These are phyloP conservation scores for Quercus suber DNA, from an alignment of 306 rosid genomes.

Conservation along the genomic window DNA sequence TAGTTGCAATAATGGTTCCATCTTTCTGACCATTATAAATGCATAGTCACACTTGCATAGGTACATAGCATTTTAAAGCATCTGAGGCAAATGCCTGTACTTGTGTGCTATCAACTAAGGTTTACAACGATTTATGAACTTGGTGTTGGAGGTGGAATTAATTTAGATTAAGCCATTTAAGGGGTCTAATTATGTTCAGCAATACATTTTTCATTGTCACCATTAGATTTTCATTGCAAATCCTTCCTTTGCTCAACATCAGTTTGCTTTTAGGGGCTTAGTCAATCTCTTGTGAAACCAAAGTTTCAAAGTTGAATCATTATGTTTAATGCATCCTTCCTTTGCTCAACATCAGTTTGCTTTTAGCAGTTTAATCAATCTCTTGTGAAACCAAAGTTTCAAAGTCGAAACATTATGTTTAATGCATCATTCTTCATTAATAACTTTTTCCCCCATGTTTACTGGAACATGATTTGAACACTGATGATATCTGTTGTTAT, in stretches of 20 bases:
- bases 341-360: neutral
- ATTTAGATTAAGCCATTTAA: neutral
- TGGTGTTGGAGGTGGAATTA: neutral
- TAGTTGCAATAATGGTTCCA: no score
- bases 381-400: neutral
- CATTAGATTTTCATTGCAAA: neutral
- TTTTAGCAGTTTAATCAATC: neutral
- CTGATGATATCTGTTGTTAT: constrained; percentile 2
- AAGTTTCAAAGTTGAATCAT: neutral
- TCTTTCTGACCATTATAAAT: no score
- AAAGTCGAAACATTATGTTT: neutral
- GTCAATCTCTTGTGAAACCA: neutral
- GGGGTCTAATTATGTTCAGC: neutral
- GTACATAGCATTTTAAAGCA: neutral
- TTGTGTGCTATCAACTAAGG: neutral
- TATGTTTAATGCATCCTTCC: neutral
- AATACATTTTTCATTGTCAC: neutral
- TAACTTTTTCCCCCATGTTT: neutral
- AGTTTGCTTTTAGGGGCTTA: neutral
- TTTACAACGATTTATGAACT: neutral
- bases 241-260: neutral
- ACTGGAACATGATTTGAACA: neutral
- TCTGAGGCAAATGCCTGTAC: neutral
- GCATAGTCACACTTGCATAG: neutral
- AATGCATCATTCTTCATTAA: neutral